phyloP scores from a whole-genome alignment of 2,329 filamentous ascomycete genomes.

The Ceratocystis harringtonii region DNA sequence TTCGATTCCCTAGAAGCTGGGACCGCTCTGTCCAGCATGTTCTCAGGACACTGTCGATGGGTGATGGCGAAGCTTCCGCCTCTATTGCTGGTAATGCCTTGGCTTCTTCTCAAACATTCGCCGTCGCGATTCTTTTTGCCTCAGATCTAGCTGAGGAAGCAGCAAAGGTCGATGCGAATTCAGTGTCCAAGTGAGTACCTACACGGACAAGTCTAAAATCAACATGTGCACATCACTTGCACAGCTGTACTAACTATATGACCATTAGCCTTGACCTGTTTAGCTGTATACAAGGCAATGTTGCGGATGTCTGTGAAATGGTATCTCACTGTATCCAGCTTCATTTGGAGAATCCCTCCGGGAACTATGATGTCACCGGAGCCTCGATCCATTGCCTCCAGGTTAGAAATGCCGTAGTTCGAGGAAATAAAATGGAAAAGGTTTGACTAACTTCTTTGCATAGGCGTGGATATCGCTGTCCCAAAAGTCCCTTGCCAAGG shows the following conservation, averaged over 20 bases:
- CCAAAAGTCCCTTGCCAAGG: slow-evolving; percentile 11
- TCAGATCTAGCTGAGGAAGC: slow-evolving; percentile 45
- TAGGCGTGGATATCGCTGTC: slow-evolving; percentile 20
- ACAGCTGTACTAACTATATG: slow-evolving; percentile 21
- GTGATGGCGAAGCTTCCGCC: neutral
- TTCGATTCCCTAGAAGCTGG: slow-evolving; percentile 56
- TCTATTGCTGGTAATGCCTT: neutral
- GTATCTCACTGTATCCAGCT: slow-evolving; percentile 28
- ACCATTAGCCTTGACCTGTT: slow-evolving; percentile 27
- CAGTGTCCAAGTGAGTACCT: slow-evolving; percentile 38
- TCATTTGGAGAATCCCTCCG: slow-evolving; percentile 18
- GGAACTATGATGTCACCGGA: slow-evolving; percentile 28
- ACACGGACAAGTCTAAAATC: neutral
- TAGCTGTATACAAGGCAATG: slow-evolving; percentile 28
- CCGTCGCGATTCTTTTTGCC: slow-evolving; percentile 15
- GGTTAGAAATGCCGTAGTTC: slow-evolving; percentile 27
- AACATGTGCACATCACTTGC: neutral
- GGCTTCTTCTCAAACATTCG: slow-evolving; percentile 5
- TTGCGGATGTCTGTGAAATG: slow-evolving; percentile 28
- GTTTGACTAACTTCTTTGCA: slow-evolving; percentile 16
- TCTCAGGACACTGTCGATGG: slow-evolving; percentile 29
- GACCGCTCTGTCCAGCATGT: slow-evolving; percentile 48
- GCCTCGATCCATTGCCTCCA: slow-evolving; percentile 48
- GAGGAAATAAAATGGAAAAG: neutral
- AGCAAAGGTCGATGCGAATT: slow-evolving; percentile 49